phyloP scores from a whole-genome alignment of 176 grass and related monocot genomes.

The Guadua angustifolia region DNA sequence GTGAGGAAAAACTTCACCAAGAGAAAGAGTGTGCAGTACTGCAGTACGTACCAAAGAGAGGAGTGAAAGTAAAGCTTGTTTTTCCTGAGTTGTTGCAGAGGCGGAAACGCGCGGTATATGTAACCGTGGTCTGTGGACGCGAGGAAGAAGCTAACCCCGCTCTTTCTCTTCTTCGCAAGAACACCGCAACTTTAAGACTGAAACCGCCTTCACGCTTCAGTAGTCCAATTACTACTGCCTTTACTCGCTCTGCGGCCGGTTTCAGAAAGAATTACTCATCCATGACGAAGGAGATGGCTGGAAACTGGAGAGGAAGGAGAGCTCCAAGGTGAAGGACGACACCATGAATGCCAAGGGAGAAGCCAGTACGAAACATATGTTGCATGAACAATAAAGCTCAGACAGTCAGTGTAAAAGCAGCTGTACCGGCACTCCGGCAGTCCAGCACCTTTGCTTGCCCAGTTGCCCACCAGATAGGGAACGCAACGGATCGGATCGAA shows the following conservation, averaged over 20 bases:
- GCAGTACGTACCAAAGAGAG: background rate
- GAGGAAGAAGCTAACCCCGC: background rate
- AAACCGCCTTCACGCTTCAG: background rate
- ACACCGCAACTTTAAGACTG: background rate
- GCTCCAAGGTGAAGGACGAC: background rate
- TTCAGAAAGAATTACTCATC: background rate
- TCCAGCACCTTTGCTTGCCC: background rate
- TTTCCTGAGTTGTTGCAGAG: background rate
- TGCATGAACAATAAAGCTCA: background rate
- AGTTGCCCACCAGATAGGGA: background rate
- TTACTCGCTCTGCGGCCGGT: background rate
- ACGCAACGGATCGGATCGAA: slow-evolving; percentile 7
- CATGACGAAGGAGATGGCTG: background rate
- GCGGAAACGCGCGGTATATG: background rate
- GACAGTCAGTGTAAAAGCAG: slow-evolving; percentile 11
- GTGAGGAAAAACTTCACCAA: no score
- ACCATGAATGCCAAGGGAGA: slow-evolving; percentile 42
- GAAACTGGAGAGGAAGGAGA: slow-evolving; percentile 12
- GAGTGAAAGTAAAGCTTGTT: background rate
- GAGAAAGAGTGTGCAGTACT: background rate
- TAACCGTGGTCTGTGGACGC: background rate
- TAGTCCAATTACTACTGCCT: background rate
- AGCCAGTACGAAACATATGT: background rate
- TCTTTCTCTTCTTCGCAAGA: background rate
- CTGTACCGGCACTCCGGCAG: background rate